These are phyloP conservation scores for Sporothrix humicola DNA, from an alignment of 2,329 filamentous ascomycete species.

Conservation along the genomic window DNA sequence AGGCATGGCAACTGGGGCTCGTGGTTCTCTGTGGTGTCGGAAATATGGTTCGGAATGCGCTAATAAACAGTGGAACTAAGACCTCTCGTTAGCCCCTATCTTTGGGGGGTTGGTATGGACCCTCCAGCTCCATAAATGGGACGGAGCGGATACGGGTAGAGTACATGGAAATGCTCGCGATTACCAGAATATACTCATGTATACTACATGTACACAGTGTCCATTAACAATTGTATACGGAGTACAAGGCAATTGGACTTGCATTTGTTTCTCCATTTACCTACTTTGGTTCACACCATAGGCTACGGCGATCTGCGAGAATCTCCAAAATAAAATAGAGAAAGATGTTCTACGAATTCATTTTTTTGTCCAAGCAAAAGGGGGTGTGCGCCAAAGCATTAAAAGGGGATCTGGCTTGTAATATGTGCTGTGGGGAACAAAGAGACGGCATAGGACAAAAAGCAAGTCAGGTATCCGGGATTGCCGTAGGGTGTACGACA, in stretches of 20 bases:
- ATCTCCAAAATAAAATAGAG: neutral
- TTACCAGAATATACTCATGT: neutral
- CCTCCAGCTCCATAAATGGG: neutral
- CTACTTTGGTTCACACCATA: neutral
- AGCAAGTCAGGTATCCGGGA: too few relatives aligned
- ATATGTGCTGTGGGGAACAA: too few relatives aligned
- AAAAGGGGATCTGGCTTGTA: too few relatives aligned
- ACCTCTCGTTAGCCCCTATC: neutral
- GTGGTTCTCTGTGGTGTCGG: neutral
- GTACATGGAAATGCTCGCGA: neutral
- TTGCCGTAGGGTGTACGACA: too few relatives aligned
- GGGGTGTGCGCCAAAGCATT: neutral
- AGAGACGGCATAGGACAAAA: too few relatives aligned
- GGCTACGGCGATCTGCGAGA: conserved; percentile 4
- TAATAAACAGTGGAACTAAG: conserved; percentile 4
- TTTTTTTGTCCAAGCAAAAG: neutral
- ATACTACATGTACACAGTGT: neutral
- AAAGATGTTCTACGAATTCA: neutral
- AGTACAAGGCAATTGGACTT: neutral
- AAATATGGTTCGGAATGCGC: neutral
- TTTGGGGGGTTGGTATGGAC: neutral
- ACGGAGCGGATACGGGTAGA: neutral
- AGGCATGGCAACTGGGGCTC: conserved; percentile 4
- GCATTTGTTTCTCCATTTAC: neutral
- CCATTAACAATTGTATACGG: neutral